Base-by-base conservation (phyloP, 192 early-diverging fungal genomes). In the Rhizoclosmatium sp. region DNA sequence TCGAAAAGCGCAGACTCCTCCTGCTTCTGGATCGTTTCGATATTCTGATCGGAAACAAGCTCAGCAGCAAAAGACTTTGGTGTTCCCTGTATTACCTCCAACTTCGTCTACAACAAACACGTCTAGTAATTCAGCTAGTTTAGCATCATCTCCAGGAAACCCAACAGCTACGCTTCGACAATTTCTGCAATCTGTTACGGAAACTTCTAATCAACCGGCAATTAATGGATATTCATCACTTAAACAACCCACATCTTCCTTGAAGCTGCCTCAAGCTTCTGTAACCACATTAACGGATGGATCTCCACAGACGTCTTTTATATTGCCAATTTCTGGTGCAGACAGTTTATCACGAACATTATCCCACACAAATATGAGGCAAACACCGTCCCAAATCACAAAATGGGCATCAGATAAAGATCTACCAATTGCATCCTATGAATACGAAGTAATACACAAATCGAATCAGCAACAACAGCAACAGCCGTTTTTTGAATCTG, bases 361-460 rank as follows among this genome's bases (percentile, higher is more conserved):
- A 12, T 12, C 16, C 16, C 0, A 7, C 51, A 54, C 5, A 54
- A 12, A 54, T 54, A 7, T 7, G 40, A 64, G 21, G 0, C 61
- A 40, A 40, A 40, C 46, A 12, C 67, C 21, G 9, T 12, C 51
- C 31, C 19, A 65, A 14, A 69, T 69, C 14, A 46, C 67, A 3
- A 69, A 69, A 69, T 69, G 67, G 67, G 23, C 14, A 12, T 69
- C 67, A 12, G 67, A 69, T 45, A 42, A 69, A 47, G 67, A 69
- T 47, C 44, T 69, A n/a, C 67, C 67, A 12, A 69, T 69, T 23
- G 46, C 23, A 9, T 41, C 16, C 12, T 48, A 69, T 47, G 67
- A 69, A 47, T 21, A 10, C 7, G 67, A 69, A 54, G 51, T 54
- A 54, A 7, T 12, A 16, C 51, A 44, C 40, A 23, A 44, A 7